Base-by-base conservation (phyloP, 1,139 yeast species). In the Saccharomycopsis hybrid region DNA sequence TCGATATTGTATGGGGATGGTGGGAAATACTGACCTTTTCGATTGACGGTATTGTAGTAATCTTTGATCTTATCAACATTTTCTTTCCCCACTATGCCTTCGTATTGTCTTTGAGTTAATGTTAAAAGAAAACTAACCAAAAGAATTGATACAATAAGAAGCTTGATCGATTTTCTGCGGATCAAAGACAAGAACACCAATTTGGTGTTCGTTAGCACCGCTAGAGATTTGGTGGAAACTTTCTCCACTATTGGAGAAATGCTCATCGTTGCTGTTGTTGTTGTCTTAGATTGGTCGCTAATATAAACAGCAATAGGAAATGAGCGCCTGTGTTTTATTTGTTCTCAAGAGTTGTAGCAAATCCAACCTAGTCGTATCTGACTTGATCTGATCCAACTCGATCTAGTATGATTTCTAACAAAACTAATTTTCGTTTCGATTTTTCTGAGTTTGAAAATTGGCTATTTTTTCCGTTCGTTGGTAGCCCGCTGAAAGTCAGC, bases 1-100 rank as follows among this genome's bases (percentile, higher is more conserved):
- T 52, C 50, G 30, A 52, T 41, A 24, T 43, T 33, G 28, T 52
- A 52, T 7, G 53, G 50, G 3, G 8, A 5, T 3, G 37, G 35
- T 3, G 54, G 52, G 32, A 52, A 47, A 33, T 44, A 52, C 35
- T 48, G 25, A 27, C 45, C 39, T 31, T 44, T 43, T 27, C 41
- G 11, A 39, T 45, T 40, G 4, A 44, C 24, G 7, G 51, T 27
- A 28, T 48, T 50, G 29, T 48, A 48, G 35, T 48, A 48, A 9
- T 50, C 53, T 13, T 40, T 46, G 9, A 50, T 9, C 24, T 44
- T 33, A 24, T 9, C 28, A 24, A 48, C 50, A 35, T 50, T 46
- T 32, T 50, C 45, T 33, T 48, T 50, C n/a, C 53, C 53, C 5
- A 50, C 32, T 3, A 47, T 44, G n/a, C 35, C n/a, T n/a, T 44